These are phyloP conservation scores for Nakaseomyces sp. DNA, from an alignment of 1,139 yeast genomes.

Conservation along the genomic window DNA sequence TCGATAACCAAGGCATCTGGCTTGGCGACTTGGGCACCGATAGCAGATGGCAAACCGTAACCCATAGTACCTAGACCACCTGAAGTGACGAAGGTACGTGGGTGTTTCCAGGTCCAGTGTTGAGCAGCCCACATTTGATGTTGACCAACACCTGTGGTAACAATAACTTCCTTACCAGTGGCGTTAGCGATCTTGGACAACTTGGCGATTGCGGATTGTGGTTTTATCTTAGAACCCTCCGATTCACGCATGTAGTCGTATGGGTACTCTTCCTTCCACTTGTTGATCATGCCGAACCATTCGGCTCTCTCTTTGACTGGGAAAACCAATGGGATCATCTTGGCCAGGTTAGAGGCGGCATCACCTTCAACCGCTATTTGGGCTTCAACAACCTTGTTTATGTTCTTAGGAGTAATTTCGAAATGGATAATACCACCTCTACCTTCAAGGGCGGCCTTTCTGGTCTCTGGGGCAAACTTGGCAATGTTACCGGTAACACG, in stretches of 20 bases:
- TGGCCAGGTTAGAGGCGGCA: constrained; percentile 66
- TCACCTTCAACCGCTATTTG: constrained; percentile 97
- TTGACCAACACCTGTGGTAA: constrained; percentile 98
- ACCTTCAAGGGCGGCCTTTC: constrained; percentile 73
- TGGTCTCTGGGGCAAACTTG: constrained; percentile 91
- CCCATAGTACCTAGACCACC: constrained; percentile 99
- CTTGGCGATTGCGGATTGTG: constrained; percentile 81
- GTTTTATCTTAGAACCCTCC: constrained; percentile 76
- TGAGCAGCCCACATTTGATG: constrained; percentile 99
- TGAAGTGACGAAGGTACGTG: constrained; percentile 88
- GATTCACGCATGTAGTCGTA: constrained; percentile 70
- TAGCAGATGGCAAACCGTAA: constrained; percentile 92
- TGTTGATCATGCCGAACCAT: constrained; percentile 67
- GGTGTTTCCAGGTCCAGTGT: constrained; percentile 85
- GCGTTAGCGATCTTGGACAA: constrained; percentile 62
- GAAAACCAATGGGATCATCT: constrained; percentile 62
- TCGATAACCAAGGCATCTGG: constrained; percentile 94
- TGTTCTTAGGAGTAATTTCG: constrained; percentile 92
- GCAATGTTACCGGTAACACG: constrained; percentile 85
- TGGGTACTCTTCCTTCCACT: constrained; percentile 85
- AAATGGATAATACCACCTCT: constrained; percentile 96
- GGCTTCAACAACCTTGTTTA: constrained; percentile 94
- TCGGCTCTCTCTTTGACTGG: constrained; percentile 57
- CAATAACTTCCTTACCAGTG: constrained; percentile 64
- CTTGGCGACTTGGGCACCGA: constrained; percentile 94